A percentile compares a stretch with the other conserved stretches of the same genome.
Evolutionary conservation across 2,329 filamentous ascomycete genomes (phyloP).

Genomic region (Penicillium sp.): DNA sequence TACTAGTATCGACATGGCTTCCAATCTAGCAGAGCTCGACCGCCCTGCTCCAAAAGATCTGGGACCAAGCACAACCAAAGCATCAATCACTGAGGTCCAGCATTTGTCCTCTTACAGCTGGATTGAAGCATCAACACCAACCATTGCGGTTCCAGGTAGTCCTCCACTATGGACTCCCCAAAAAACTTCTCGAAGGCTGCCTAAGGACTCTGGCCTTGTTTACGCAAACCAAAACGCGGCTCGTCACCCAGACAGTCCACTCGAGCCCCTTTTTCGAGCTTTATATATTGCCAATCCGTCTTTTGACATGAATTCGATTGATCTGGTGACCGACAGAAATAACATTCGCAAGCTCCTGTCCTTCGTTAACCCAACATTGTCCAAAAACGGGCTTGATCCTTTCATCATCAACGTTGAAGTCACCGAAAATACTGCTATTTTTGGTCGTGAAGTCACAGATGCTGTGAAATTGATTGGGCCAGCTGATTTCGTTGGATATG

Average conservation of each 20-base stretch:
- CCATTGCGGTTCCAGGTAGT: conserved; percentile 45
- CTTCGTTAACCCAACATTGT: conserved; percentile 33
- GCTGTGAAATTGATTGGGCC: conserved; percentile 28
- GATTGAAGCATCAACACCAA: conserved; percentile 39
- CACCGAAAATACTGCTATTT: conserved; percentile 34
- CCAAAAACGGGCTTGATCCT: conserved; percentile 23
- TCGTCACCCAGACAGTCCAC: conserved; percentile 22
- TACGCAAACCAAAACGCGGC: too few species aligned
- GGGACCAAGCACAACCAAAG: background rate
- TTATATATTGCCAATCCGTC: conserved; percentile 36
- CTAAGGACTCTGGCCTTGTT: too few species aligned
- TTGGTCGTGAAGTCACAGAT: conserved; percentile 32
- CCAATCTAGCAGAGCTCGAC: background rate
- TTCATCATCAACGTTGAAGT: conserved; percentile 45
- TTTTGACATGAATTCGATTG: conserved; percentile 32
- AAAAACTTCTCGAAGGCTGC: conserved; percentile 12
- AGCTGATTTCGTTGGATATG: conserved; percentile 40
- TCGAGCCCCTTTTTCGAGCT: conserved; percentile 48
- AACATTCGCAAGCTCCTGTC: conserved; percentile 49
- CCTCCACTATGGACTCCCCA: conserved; percentile 39
- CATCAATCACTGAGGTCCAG: conserved; percentile 25
- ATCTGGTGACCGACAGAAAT: conserved; percentile 47
- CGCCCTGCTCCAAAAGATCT: background rate
- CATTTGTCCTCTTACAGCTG: conserved; percentile 51
- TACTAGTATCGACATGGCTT: background rate